Percentiles rank a stretch among this genome's conserved stretches.
phyloP scores from a whole-genome alignment of 75 land plant genomes.

The Ceratopteris richardii region DNA sequence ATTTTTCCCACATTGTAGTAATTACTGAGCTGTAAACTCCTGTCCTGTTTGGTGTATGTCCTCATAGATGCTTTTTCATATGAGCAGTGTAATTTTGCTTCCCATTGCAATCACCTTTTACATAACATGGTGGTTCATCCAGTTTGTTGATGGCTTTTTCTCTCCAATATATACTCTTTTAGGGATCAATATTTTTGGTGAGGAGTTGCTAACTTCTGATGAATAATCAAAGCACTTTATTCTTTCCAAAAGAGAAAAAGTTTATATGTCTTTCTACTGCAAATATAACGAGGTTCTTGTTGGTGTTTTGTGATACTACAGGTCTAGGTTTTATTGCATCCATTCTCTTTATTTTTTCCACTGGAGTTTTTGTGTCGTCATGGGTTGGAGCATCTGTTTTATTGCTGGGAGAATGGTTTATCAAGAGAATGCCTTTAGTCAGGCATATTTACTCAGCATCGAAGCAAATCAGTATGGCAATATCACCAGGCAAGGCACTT shows the following conservation, averaged over 20 bases:
- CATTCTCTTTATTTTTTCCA: constrained; percentile 67
- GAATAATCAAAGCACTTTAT: too few species aligned
- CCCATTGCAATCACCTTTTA: constrained; percentile 82
- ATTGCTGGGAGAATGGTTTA: constrained; percentile 82
- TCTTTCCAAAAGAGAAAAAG: too few species aligned
- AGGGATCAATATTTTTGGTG: constrained; percentile 74
- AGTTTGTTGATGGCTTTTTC: constrained; percentile 74
- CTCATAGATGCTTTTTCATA: not conserved
- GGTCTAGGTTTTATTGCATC: constrained; percentile 89
- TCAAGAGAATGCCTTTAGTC: constrained; percentile 83
- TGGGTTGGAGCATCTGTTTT: constrained; percentile 82
- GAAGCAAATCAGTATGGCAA: constrained; percentile 87
- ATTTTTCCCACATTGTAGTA: not conserved
- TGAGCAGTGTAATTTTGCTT: constrained; percentile 70
- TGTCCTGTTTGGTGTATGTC: too few species aligned
- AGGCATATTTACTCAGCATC: constrained; percentile 87
- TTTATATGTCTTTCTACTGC: too few species aligned
- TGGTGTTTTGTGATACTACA: too few species aligned
- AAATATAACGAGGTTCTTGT: too few species aligned
- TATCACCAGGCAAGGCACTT: constrained; percentile 52
- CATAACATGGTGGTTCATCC: constrained; percentile 81
- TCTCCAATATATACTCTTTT: constrained; percentile 68
- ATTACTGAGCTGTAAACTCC: not conserved
- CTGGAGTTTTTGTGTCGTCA: constrained; percentile 87
- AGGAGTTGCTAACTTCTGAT: too few species aligned